These are phyloP conservation scores for Tetrahymena borealis DNA, from an alignment of 73 alveolate genomes.

Conservation along the genomic window DNA sequence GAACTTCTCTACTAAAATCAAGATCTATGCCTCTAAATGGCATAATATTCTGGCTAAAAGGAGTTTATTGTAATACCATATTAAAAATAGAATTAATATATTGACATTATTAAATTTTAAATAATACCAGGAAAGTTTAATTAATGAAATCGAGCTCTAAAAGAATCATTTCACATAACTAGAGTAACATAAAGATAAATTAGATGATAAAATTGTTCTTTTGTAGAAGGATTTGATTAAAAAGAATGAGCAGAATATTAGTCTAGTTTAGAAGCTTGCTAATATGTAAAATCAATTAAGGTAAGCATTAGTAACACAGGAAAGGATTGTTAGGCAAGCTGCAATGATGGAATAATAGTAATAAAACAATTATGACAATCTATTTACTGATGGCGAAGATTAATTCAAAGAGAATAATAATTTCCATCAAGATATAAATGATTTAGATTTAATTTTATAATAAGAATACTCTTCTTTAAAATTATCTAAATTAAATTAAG, in stretches of 20 bases:
- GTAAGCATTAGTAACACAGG: not conserved
- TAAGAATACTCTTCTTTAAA: not conserved
- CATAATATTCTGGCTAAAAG: not conserved
- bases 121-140: not conserved
- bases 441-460: not conserved
- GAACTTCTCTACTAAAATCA: not conserved
- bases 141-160: not conserved
- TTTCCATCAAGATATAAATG: not conserved
- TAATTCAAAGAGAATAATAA: not conserved
- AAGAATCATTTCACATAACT: not conserved
- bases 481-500: not conserved
- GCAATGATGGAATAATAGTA: not conserved
- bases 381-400: not conserved
- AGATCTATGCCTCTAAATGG: not conserved
- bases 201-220: not conserved
- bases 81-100: not conserved
- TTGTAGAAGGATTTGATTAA: not conserved
- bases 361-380: too few species aligned
- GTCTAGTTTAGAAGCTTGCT: not conserved
- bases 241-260: not conserved
- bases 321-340: not conserved
- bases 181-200: not conserved
- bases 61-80: not conserved
- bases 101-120: not conserved
- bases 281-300: not conserved